A percentile compares a stretch with the other conserved stretches of the same genome.
Evolutionary conservation across 768 basidiomycete genomes (phyloP).

Genomic region (Dentipellis fragilis): DNA sequence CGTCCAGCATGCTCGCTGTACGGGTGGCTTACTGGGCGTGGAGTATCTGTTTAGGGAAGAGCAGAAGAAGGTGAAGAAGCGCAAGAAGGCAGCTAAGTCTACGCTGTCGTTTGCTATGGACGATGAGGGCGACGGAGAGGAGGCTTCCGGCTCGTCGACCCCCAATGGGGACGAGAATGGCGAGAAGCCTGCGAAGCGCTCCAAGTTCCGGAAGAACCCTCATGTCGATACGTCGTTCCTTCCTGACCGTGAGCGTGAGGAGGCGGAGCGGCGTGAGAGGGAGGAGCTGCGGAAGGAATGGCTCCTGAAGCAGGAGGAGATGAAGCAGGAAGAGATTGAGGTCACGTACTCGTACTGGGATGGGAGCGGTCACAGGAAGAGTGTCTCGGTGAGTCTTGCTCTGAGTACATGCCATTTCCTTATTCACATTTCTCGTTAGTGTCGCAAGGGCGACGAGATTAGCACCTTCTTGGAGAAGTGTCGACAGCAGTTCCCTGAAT

Average conservation of each 20-base stretch:
- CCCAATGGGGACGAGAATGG: conserved; percentile 24
- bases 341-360: conserved; percentile 98
- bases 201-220: conserved; percentile 89
- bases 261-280: conserved; percentile 78
- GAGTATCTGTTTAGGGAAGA: conserved; percentile 85
- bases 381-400: conserved; percentile 60
- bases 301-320: conserved; percentile 61
- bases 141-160: conserved; percentile 22
- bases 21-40: conserved; percentile 62
- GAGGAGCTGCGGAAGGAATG: conserved; percentile 87
- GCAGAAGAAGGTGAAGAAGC: conserved; percentile 81
- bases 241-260: conserved; percentile 95
- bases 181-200: conserved; percentile 50
- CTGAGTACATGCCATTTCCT: conserved; percentile 8
- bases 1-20: conserved; percentile 14
- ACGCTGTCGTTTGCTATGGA: conserved; percentile 89
- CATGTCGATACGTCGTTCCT: conserved; percentile 96
- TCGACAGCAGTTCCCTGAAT: conserved; percentile 84
- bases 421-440: conserved; percentile 40
- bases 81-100: conserved; percentile 81
- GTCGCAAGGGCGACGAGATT: conserved; percentile 93
- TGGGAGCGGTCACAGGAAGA: conserved; percentile 92
- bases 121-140: conserved; percentile 55
- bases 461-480: conserved; percentile 87
- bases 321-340: conserved; percentile 72